These are phyloP conservation scores for Harringtonia aguacate DNA, from an alignment of 2,329 filamentous ascomycete species.

Conservation along the genomic window DNA sequence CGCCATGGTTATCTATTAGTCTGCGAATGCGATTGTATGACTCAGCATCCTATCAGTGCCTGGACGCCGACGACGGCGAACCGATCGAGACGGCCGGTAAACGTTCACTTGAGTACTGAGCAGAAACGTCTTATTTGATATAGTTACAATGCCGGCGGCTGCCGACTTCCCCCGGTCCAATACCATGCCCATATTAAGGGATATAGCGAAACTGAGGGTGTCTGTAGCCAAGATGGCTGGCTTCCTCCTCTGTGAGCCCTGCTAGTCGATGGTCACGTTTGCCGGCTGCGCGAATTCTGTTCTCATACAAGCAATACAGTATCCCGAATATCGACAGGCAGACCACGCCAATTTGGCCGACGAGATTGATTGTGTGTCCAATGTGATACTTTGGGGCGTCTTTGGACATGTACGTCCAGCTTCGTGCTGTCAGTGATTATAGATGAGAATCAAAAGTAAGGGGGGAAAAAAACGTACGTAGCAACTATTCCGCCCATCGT, in stretches of 20 bases:
- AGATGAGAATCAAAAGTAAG: neutral
- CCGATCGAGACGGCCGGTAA: too few relatives aligned
- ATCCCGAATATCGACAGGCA: constrained; percentile 36
- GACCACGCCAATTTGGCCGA: constrained; percentile 33
- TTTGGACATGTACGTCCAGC: constrained; percentile 39
- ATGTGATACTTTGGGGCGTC: constrained; percentile 36
- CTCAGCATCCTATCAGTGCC: too few relatives aligned
- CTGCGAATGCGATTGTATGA: too few relatives aligned
- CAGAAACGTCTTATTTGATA: too few relatives aligned
- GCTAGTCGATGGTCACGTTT: constrained; percentile 37
- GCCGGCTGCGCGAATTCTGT: constrained; percentile 33
- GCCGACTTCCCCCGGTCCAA: too few relatives aligned
- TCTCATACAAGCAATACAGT: constrained; percentile 42
- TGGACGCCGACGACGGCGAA: too few relatives aligned
- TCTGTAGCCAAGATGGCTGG: constrained; percentile 36
- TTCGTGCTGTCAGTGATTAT: constrained; percentile 6
- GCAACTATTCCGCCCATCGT: constrained; percentile 47
- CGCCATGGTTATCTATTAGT: too few relatives aligned
- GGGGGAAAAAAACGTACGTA: constrained; percentile 26
- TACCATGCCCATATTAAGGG: too few relatives aligned
- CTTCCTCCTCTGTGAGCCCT: constrained; percentile 34
- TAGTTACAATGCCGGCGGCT: too few relatives aligned
- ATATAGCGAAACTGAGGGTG: constrained; percentile 49
- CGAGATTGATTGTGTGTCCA: constrained; percentile 47
- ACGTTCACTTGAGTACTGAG: too few relatives aligned